phyloP scores from a whole-genome alignment of 192 early-diverging fungal species.

The Coemansia sp. region DNA sequence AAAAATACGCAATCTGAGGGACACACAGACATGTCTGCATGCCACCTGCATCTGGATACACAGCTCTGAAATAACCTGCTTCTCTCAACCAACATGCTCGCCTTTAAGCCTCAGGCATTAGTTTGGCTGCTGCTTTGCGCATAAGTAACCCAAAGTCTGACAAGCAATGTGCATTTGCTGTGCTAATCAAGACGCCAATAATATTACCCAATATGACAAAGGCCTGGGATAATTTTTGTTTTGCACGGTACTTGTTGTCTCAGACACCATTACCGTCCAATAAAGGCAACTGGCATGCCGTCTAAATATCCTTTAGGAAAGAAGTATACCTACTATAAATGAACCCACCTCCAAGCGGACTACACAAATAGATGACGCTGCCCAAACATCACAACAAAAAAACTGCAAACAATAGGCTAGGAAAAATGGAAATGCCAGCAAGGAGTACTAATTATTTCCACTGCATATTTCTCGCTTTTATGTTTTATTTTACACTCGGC shows the following conservation, averaged over 20 bases:
- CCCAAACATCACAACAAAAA: slow-evolving; percentile 5
- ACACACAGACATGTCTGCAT: slow-evolving; percentile 4
- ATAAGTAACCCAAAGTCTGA: background rate
- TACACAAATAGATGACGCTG: background rate
- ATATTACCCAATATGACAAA: slow-evolving; percentile 1
- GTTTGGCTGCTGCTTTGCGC: background rate
- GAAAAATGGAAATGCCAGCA: background rate
- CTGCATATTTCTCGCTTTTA: background rate
- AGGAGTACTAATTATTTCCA: background rate
- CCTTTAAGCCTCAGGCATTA: background rate
- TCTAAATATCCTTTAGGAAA: slow-evolving; percentile 5
- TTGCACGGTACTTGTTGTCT: background rate
- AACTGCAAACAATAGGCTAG: background rate
- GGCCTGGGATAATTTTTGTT: background rate
- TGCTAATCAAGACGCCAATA: background rate
- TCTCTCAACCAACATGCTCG: background rate
- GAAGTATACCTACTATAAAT: background rate
- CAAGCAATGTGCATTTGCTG: background rate
- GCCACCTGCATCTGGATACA: slow-evolving; percentile 7
- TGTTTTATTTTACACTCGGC: background rate
- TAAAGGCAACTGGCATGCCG: background rate
- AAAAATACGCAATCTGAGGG: background rate
- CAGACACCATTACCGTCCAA: background rate
- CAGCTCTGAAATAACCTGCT: background rate
- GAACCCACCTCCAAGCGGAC: background rate